Conservation (phyloP, 208 protist genomes). For the Crithidia acanthocephali region DNA sequence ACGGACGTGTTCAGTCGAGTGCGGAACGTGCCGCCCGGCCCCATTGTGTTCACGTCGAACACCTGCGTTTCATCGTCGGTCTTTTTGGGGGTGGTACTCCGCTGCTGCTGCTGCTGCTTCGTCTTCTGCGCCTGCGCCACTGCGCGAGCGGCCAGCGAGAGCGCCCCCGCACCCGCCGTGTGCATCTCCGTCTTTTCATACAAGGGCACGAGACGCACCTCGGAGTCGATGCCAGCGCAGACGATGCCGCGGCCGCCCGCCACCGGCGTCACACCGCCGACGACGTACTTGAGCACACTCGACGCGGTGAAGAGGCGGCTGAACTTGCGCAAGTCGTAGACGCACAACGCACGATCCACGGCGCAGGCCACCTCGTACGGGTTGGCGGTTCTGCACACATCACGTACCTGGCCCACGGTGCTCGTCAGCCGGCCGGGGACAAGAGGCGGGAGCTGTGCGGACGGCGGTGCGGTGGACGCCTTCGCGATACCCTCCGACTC, state of each 20-base stretch:
- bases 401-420: slow-evolving; percentile 43
- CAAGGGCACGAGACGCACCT: slow-evolving; percentile 58
- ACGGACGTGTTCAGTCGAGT: slow-evolving; percentile 73
- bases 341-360: slow-evolving; percentile 69
- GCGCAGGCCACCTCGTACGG: slow-evolving; percentile 65
- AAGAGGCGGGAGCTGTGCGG: slow-evolving; percentile 27
- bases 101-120: too few relatives aligned
- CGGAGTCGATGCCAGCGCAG: slow-evolving; percentile 65
- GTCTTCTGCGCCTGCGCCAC: slow-evolving; percentile 20
- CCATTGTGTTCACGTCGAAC: slow-evolving; percentile 20
- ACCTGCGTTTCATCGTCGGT: neutral
- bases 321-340: slow-evolving; percentile 86
- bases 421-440: slow-evolving; percentile 67
- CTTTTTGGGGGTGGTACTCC: slow-evolving; percentile 10
- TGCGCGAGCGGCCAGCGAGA: slow-evolving; percentile 25
- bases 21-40: slow-evolving; percentile 61
- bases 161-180: neutral
- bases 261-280: slow-evolving; percentile 54
- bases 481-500: neutral
- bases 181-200: slow-evolving; percentile 16
- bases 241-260: slow-evolving; percentile 59
- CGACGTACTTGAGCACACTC: slow-evolving; percentile 82
- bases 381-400: slow-evolving; percentile 60
- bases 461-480: neutral
- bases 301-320: slow-evolving; percentile 55